Evolutionary conservation across 1,284 basidiomycete genomes (phyloP), one percentile per base, ranked within the genome.

Genomic region (Tetrapyrgos nigripes): DNA sequence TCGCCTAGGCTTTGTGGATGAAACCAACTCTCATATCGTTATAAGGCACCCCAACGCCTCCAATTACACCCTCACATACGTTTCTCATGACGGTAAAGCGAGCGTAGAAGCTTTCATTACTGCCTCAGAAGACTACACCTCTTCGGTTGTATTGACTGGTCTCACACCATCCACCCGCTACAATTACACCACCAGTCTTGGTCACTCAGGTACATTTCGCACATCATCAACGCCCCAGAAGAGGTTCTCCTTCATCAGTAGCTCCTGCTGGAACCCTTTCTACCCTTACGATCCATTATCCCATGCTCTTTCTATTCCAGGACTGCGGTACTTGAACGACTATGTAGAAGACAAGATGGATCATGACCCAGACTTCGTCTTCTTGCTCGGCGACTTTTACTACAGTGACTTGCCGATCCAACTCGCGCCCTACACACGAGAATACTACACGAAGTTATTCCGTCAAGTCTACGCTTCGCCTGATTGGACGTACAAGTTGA

Each of bases 311-410:
- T 35, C 50, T 10, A 5, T 52, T 19, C 8, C 31, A 24, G 50
- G 50, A 23, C 26, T 52, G 13, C 50, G 37, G 29, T 26, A 37
- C 27, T 26, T 52, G 19, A 23, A 21, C 17, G 21, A 14, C 17
- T 52, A 52, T 43, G 4, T 52, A 8, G 31, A 31, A n/a, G 3
- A 27, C n/a, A 49, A 29, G 10, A 40, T 14, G 8, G 17, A n/a
- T 9, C 8, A 23, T 24, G 24, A n/a, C 19, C 50, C 24, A 35
- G 53, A 55, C 46, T 55, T 46, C 44, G 48, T 55, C 44, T 46
- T 55, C 27, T 55, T 55, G 28, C 53, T 55, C 31, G 53, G 53
- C 17, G 53, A 55, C 43, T 55, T 46, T 29, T 47, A 47, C 17
- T 55, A 55, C 27, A 55, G 26, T 35, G 53, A 55, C n/a, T 28